phyloP scores from a whole-genome alignment of 345 rosid species.

The Physaria fendleri region DNA sequence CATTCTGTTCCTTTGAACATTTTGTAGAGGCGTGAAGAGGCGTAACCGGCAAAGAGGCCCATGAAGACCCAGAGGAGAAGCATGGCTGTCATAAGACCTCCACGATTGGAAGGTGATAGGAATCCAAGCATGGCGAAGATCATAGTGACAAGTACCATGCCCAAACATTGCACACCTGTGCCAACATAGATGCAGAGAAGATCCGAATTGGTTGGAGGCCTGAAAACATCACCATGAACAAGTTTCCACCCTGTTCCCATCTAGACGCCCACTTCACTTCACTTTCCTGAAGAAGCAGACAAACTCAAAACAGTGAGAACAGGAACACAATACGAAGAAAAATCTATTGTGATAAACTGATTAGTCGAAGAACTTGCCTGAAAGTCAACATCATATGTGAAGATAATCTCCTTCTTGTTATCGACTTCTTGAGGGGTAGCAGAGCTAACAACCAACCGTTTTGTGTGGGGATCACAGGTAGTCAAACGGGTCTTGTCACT shows the following conservation, averaged over 20 bases:
- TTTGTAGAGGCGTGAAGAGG: slow-evolving; percentile 57
- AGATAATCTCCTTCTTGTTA: slow-evolving; percentile 64
- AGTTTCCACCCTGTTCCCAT: slow-evolving; percentile 93
- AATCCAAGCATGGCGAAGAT: slow-evolving; percentile 69
- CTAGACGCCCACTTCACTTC: slow-evolving; percentile 87
- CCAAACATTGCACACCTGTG: slow-evolving; percentile 69
- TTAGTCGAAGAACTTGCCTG: slow-evolving; percentile 39
- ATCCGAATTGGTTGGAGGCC: slow-evolving; percentile 64
- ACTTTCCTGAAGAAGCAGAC: slow-evolving; percentile 44
- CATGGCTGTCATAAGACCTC: slow-evolving; percentile 87
- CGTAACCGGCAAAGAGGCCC: slow-evolving; percentile 75
- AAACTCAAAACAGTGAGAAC: slow-evolving; percentile 8
- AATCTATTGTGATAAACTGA: background rate
- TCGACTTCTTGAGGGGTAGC: slow-evolving; percentile 88
- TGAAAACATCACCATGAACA: slow-evolving; percentile 74
- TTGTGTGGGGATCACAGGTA: slow-evolving; percentile 81
- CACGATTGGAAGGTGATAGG: slow-evolving; percentile 75
- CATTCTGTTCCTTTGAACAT: slow-evolving; percentile 77
- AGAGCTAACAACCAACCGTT: slow-evolving; percentile 66
- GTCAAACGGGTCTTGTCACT: slow-evolving; percentile 59
- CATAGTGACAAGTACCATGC: slow-evolving; percentile 75
- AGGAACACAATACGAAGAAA: background rate
- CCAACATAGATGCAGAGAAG: slow-evolving; percentile 66
- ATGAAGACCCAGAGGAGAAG: slow-evolving; percentile 79
- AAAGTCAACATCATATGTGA: slow-evolving; percentile 89